Base-by-base conservation (phyloP, 2,329 filamentous ascomycete genomes). In the Tolypocladium paradoxum region DNA sequence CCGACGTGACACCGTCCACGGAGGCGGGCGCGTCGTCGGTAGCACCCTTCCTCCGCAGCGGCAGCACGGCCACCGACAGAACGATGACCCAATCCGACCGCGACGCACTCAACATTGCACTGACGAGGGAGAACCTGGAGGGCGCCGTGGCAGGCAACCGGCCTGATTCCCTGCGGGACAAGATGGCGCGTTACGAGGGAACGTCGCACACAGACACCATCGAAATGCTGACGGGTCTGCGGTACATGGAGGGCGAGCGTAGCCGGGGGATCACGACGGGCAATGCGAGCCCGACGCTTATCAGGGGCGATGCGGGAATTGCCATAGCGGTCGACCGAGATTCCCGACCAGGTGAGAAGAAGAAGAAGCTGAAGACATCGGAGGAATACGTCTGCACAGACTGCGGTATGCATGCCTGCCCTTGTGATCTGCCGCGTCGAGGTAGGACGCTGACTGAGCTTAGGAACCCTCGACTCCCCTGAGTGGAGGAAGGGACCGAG, bases 381-480 rank as follows among this genome's bases (percentile, higher is more conserved):
- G 83, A 96, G 64, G 91, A 96, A 74, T 96, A 96, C 65, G 89
- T 96, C 37, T 97, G 92, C 69, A 92, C 89, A 1, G 92, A 96
- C 68, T 97, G 92, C 70, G 91, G 92, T 75, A 73, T 58, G 78
- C 73, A 24, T 49, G 18, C 49, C 16, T 31, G 4, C 7, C 29
- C 18, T 18, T 27, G 38, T 52, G 12, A 46, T 35, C 6, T 20
- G 31, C 12, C 11, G 31, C 24, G 11, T 29, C 6, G 43, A 33
- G 27, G 11, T 12, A 14, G 12, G 5, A 20, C 31, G 18, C 34
- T 45, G 47, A 46, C 53, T 56, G 48, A 55, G 55, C 37, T 11
- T 56, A 85, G 82, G 81, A 35, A 96, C 90, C 0, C 77, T 95
- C 40, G 91, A 96, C 65, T 95, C 89, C 18, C 92, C 92, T 0